These are phyloP conservation scores for Marchantia paleacea DNA, from an alignment of 225 moss, liverwort and hornwort genomes.

Conservation along the genomic window DNA sequence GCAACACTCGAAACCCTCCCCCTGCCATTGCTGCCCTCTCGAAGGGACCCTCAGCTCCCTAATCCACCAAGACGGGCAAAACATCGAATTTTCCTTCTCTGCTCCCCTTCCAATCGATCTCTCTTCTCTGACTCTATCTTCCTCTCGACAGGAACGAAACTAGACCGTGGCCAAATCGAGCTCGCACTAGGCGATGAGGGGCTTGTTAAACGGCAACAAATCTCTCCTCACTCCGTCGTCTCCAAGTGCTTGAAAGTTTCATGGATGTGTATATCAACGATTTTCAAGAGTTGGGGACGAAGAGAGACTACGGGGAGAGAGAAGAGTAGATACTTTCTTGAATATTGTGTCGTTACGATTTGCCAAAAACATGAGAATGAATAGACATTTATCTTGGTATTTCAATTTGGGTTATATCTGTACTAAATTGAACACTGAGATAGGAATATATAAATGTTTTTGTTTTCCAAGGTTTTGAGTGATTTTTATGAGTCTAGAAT, in stretches of 20 bases:
- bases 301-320: too few relatives aligned
- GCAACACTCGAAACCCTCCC: constrained; percentile 90
- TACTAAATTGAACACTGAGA: too few relatives aligned
- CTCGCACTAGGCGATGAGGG: not conserved
- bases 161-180: not conserved
- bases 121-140: not conserved
- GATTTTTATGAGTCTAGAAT: too few relatives aligned
- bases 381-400: too few relatives aligned
- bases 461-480: too few relatives aligned
- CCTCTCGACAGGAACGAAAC: not conserved
- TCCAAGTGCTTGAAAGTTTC: not conserved
- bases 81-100: constrained; percentile 1
- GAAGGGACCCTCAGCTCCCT: constrained; percentile 12
- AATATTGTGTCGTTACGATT: too few relatives aligned
- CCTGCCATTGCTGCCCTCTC: constrained; percentile 36
- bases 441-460: too few relatives aligned
- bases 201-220: not conserved
- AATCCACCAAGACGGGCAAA: not conserved
- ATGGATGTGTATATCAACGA: too few relatives aligned
- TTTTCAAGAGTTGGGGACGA: too few relatives aligned
- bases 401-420: too few relatives aligned
- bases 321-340: too few relatives aligned
- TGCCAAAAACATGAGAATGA: too few relatives aligned
- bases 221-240: constrained; percentile 15
- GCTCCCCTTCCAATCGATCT: not conserved